phyloP scores from a whole-genome alignment of 2,329 filamentous ascomycete genomes.

The Xylariaceae sp. region DNA sequence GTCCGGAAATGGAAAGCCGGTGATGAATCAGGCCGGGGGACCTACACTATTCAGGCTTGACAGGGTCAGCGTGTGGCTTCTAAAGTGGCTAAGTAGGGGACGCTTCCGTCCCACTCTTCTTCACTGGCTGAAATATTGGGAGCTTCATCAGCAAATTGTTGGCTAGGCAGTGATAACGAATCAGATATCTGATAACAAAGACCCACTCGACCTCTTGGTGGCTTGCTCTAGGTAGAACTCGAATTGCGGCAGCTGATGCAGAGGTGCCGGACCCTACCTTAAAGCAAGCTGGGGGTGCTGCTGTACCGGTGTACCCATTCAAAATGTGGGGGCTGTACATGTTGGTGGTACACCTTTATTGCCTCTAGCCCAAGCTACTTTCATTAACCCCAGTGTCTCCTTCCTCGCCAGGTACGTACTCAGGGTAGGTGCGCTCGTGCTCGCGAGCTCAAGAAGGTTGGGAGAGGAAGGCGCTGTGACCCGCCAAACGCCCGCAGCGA shows the following conservation, averaged over 20 bases:
- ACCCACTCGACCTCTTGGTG: not conserved
- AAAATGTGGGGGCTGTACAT: too few relatives aligned
- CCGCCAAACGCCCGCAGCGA: slow-evolving; percentile 5
- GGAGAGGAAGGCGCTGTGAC: slow-evolving; percentile 3
- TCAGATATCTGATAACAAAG: not conserved
- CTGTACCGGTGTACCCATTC: too few relatives aligned
- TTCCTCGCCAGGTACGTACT: too few relatives aligned
- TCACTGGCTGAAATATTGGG: not conserved
- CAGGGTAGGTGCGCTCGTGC: too few relatives aligned
- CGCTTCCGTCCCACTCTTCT: too few relatives aligned
- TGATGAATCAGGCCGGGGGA: too few relatives aligned
- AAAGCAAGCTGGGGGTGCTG: not conserved
- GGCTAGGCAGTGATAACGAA: not conserved
- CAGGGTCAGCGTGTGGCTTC: slow-evolving; percentile 16
- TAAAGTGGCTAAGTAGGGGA: slow-evolving; percentile 22
- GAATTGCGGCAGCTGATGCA: slow-evolving; percentile 22
- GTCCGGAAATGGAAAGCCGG: slow-evolving; percentile 30
- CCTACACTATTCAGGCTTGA: not conserved
- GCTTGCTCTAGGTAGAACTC: too few relatives aligned
- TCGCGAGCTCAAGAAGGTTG: slow-evolving; percentile 6
- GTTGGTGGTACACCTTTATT: too few relatives aligned
- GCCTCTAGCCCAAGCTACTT: too few relatives aligned
- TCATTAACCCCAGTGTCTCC: too few relatives aligned
- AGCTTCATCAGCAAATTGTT: not conserved
- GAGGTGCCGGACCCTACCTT: not conserved